phyloP scores from a whole-genome alignment of 2,329 filamentous ascomycete genomes.

The Ophiostoma angusticollis region DNA sequence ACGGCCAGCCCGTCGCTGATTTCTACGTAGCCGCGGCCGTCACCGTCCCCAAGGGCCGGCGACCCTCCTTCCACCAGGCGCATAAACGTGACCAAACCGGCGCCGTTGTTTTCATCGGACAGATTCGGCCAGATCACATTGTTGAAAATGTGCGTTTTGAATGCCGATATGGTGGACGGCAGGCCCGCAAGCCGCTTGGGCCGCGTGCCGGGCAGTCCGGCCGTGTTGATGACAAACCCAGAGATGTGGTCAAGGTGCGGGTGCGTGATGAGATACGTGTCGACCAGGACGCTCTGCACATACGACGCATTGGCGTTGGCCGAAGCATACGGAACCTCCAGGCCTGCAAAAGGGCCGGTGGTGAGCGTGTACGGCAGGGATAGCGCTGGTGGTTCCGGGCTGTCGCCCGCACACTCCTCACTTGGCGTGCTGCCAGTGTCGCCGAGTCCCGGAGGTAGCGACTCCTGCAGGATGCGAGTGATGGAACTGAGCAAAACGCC shows the following conservation, averaged over 20 bases:
- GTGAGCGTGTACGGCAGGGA: conserved; percentile 42
- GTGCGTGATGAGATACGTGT: conserved; percentile 86
- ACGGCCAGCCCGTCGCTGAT: conserved; percentile 82
- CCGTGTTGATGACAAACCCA: conserved; percentile 87
- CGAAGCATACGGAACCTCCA: conserved; percentile 54
- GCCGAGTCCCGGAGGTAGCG: conserved; percentile 27
- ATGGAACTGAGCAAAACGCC: conserved; percentile 83
- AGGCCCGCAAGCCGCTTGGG: conserved; percentile 80
- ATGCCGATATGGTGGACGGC: conserved; percentile 76
- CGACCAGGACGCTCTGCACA: conserved; percentile 66
- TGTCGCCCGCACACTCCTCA: conserved; percentile 5
- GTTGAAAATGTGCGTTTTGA: conserved; percentile 94
- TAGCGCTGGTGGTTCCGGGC: conserved; percentile 13
- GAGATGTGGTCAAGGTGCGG: conserved; percentile 93
- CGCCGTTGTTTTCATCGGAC: conserved; percentile 89
- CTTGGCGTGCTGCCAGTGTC: conserved; percentile 3
- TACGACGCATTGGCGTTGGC: conserved; percentile 68
- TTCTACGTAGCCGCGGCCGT: conserved; percentile 72
- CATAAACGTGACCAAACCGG: conserved; percentile 82
- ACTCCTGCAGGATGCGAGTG: conserved; percentile 58
- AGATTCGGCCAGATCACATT: conserved; percentile 97
- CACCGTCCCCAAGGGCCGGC: conserved; percentile 66
- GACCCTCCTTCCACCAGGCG: conserved; percentile 82
- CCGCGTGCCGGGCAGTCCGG: conserved; percentile 63
- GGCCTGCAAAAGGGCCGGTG: conserved; percentile 65